phyloP scores from a whole-genome alignment of 257 asterid species.

The Euphrasia confusa region DNA sequence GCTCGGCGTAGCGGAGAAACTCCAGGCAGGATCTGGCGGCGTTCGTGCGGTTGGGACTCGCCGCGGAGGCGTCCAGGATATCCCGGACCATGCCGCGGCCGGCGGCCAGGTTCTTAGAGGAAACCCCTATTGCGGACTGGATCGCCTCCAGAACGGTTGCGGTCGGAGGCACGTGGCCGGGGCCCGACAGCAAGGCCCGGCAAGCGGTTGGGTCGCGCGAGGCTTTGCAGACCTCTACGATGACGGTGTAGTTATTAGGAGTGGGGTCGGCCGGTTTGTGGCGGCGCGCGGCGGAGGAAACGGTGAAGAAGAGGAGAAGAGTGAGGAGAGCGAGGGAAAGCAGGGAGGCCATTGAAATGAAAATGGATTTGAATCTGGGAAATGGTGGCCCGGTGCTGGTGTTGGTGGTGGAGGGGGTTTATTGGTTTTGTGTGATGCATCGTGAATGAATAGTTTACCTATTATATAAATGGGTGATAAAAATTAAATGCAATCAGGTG shows the following conservation, averaged over 20 bases:
- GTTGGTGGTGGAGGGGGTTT: too few species aligned
- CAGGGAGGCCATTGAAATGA: constrained; percentile 38
- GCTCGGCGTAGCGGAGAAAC: constrained; percentile 34
- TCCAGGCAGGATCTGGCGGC: constrained; percentile 45
- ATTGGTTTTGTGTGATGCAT: too few species aligned
- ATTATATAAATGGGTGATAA: too few species aligned
- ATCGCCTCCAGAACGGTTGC: constrained; percentile 33
- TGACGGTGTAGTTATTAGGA: background rate
- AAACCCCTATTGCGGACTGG: constrained; percentile 38
- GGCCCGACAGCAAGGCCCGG: constrained; percentile 26
- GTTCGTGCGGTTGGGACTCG: constrained; percentile 36
- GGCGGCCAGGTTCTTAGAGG: constrained; percentile 28
- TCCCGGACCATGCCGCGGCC: constrained; percentile 37
- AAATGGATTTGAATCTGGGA: background rate
- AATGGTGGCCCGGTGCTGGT: too few species aligned
- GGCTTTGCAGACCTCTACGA: constrained; percentile 6
- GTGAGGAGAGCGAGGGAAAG: constrained; percentile 20
- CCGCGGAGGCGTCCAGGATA: constrained; percentile 30
- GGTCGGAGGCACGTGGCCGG: constrained; percentile 25
- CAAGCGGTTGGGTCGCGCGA: constrained; percentile 44
- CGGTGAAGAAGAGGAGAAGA: constrained; percentile 23
- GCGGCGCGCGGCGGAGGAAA: constrained; percentile 23
- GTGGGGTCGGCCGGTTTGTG: background rate
- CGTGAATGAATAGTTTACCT: too few species aligned
- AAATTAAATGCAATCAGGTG: too few species aligned